Evolutionary conservation across 192 early-diverging fungal species (phyloP).

Genomic region (Coemansia sp.): DNA sequence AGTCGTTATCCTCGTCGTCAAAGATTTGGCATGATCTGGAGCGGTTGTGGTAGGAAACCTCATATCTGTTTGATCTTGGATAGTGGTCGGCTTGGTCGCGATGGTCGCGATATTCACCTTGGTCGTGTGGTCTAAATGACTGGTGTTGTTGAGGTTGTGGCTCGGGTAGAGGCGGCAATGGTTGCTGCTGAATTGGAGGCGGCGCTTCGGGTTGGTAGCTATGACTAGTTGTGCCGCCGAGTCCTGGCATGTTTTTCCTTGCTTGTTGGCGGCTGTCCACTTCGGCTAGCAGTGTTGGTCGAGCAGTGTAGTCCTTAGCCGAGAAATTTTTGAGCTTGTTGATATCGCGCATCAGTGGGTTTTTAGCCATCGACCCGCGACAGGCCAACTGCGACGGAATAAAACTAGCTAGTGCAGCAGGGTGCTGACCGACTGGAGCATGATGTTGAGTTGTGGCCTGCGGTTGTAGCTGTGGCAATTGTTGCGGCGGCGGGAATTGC

Average conservation of each 20-base stretch:
- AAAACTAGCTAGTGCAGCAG: conserved; percentile 30
- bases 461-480: conserved; percentile 3
- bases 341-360: conserved; percentile 54
- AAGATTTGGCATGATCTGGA: conserved; percentile 20
- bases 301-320: conserved; percentile 37
- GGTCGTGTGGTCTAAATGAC: conserved; percentile 8
- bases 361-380: conserved; percentile 32
- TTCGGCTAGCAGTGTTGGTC: conserved; percentile 51
- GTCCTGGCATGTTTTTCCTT: conserved; percentile 49
- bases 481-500: background rate
- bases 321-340: conserved; percentile 54
- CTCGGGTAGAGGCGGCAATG: background rate
- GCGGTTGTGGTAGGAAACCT: conserved; percentile 6
- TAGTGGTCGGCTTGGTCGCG: conserved; percentile 15
- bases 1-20: conserved; percentile 14
- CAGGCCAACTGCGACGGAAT: conserved; percentile 26
- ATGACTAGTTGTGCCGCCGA: conserved; percentile 46
- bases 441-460: background rate
- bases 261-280: conserved; percentile 44
- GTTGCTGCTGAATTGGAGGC: conserved; percentile 12
- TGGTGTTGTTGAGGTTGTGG: conserved; percentile 15
- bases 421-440: conserved; percentile 17
- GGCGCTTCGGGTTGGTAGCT: conserved; percentile 41
- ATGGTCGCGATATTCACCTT: conserved; percentile 15
- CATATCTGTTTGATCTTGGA: conserved; percentile 3